Evolutionary conservation across 2,329 filamentous ascomycete genomes (phyloP).

Genomic region (Fusarium staphyleae): DNA sequence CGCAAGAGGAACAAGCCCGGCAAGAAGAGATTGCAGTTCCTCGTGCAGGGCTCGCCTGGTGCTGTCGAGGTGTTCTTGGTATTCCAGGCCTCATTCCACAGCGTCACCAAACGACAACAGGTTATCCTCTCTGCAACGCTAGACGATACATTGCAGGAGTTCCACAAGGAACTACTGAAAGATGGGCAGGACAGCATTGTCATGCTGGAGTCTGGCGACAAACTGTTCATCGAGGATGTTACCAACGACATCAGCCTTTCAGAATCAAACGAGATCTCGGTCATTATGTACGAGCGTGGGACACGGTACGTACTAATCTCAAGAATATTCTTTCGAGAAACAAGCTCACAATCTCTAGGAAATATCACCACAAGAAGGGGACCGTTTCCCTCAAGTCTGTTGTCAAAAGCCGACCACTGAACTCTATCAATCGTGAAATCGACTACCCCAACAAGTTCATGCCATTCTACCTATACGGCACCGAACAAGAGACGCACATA

Average conservation of each 20-base stretch:
- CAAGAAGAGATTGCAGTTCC: constrained; percentile 47
- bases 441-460: constrained; percentile 48
- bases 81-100: constrained; percentile 52
- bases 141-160: neutral
- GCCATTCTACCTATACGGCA: constrained; percentile 56
- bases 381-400: constrained; percentile 33
- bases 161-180: neutral
- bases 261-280: neutral
- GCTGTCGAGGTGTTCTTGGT: constrained; percentile 48
- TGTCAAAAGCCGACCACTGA: constrained; percentile 48
- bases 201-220: constrained; percentile 21
- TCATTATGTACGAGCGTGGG: constrained; percentile 15
- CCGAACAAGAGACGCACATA: constrained; percentile 47
- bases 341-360: neutral
- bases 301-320: constrained; percentile 1
- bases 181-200: constrained; percentile 15
- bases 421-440: constrained; percentile 44
- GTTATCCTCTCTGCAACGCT: constrained; percentile 41
- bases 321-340: fast-evolving
- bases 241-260: neutral
- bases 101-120: constrained; percentile 45
- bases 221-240: neutral
- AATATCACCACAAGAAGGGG: constrained; percentile 35
- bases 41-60: constrained; percentile 46
- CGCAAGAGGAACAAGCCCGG: constrained; percentile 47